These are phyloP conservation scores for Penicillium sp. DNA, from an alignment of 2,329 filamentous ascomycete genomes.

Conservation along the genomic window DNA sequence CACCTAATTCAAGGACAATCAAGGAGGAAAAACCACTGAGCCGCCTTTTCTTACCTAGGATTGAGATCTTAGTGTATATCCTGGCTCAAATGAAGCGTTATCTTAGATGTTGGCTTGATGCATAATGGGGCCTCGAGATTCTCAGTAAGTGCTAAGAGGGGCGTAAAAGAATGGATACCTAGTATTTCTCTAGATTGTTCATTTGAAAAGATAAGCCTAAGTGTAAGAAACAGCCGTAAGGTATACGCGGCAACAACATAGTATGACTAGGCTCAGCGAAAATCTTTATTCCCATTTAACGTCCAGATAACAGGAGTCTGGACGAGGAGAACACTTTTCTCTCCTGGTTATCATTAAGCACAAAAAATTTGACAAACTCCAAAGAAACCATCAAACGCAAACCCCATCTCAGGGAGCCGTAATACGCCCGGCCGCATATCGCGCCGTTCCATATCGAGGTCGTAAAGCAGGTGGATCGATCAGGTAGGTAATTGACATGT, in stretches of 20 bases:
- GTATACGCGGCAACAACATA: neutral
- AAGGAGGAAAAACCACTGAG: no score
- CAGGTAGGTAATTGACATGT: neutral
- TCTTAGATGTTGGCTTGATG: no score
- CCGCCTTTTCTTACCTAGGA: no score
- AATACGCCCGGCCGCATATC: constrained; percentile 8
- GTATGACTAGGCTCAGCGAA: neutral
- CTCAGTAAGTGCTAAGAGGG: no score
- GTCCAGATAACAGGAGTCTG: neutral
- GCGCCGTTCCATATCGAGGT: constrained; percentile 1
- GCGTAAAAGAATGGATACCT: no score
- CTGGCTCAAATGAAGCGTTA: no score
- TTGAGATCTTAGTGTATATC: no score
- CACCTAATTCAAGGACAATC: no score
- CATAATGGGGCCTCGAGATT: no score
- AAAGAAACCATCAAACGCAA: neutral
- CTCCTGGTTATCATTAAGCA: neutral
- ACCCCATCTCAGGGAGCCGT: neutral
- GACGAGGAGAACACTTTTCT: neutral
- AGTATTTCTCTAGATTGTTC: no score
- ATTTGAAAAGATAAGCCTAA: no score
- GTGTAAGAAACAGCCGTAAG: no score
- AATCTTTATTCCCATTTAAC: neutral
- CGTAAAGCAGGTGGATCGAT: neutral
- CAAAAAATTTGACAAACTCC: neutral